Percentiles rank a stretch among this genome's conserved stretches.
phyloP scores from a whole-genome alignment of 1,139 yeast genomes.

The Meyerozyma smithsonii region DNA sequence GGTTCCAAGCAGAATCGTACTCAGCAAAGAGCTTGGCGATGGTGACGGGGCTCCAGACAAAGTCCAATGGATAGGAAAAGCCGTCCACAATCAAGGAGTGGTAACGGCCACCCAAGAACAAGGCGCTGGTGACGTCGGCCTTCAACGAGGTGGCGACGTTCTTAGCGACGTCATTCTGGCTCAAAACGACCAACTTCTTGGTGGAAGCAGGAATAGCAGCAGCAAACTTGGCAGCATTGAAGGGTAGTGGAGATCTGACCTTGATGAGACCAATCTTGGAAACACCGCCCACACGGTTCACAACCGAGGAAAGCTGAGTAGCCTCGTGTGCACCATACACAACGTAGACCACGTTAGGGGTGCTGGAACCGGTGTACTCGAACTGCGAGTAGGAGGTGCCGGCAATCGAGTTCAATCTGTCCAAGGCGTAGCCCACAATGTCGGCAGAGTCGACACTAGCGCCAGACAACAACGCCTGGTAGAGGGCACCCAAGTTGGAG shows the following conservation, averaged over 20 bases:
- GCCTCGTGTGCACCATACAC: conserved; percentile 71
- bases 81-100: conserved; percentile 41
- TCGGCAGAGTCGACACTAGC: conserved; percentile 26
- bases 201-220: conserved; percentile 54
- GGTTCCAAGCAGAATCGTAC: conserved; percentile 34
- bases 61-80: conserved; percentile 46
- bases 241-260: conserved; percentile 76
- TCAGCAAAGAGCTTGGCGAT: conserved; percentile 46
- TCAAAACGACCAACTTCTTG: conserved; percentile 60
- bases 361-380: conserved; percentile 60
- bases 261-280: conserved; percentile 59
- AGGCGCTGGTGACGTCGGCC: conserved; percentile 70
- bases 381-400: conserved; percentile 62
- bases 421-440: conserved; percentile 38
- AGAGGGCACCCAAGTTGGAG: conserved; percentile 38
- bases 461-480: conserved; percentile 30
- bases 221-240: conserved; percentile 58
- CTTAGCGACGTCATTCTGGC: conserved; percentile 40
- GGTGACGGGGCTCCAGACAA: conserved; percentile 55
- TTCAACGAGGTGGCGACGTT: conserved; percentile 44
- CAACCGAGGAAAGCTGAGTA: conserved; percentile 45
- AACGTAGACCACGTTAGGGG: conserved; percentile 70
- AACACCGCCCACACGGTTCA: conserved; percentile 28
- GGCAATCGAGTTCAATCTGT: conserved; percentile 50
- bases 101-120: conserved; percentile 50